Percentiles rank a stretch among this genome's conserved stretches.
Evolutionary conservation across 345 rosid species (phyloP).

Genomic region (Boechera stricta): DNA sequence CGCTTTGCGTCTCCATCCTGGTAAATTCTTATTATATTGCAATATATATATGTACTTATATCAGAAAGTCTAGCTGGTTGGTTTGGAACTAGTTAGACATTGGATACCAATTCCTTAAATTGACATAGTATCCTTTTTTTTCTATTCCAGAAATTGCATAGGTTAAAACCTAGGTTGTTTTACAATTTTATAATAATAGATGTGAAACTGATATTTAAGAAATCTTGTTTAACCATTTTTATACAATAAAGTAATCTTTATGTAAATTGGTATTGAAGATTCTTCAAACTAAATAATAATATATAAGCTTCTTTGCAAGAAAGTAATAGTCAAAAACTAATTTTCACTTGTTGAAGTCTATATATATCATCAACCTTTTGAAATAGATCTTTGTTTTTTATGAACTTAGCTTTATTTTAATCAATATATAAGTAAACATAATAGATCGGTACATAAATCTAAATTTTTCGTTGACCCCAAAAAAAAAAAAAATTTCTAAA

Average conservation of each 20-base stretch:
- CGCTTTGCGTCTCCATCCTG: background rate
- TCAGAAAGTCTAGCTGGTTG: conserved; percentile 17
- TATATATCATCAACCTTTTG: background rate
- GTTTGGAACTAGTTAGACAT: conserved; percentile 35
- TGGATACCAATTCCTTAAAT: conserved; percentile 23
- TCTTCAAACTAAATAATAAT: background rate
- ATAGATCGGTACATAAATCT: no score
- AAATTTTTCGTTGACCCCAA: no score
- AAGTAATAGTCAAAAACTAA: background rate
- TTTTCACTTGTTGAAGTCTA: background rate
- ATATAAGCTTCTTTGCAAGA: background rate
- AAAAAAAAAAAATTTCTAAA: no score
- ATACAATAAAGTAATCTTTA: background rate
- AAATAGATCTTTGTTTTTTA: no score
- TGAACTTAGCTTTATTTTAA: background rate
- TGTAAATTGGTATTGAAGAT: background rate
- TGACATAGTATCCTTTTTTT: conserved; percentile 2
- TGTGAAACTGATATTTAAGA: background rate
- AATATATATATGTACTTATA: background rate
- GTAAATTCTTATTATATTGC: conserved; percentile 12
- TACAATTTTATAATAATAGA: background rate
- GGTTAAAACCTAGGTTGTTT: background rate
- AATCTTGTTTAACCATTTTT: background rate
- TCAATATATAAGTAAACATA: background rate
- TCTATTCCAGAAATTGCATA: background rate